Evolutionary conservation across 2,329 filamentous ascomycete genomes (phyloP), one percentile per base, ranked within the genome.

Genomic region (Aspergillus phoenicis): DNA sequence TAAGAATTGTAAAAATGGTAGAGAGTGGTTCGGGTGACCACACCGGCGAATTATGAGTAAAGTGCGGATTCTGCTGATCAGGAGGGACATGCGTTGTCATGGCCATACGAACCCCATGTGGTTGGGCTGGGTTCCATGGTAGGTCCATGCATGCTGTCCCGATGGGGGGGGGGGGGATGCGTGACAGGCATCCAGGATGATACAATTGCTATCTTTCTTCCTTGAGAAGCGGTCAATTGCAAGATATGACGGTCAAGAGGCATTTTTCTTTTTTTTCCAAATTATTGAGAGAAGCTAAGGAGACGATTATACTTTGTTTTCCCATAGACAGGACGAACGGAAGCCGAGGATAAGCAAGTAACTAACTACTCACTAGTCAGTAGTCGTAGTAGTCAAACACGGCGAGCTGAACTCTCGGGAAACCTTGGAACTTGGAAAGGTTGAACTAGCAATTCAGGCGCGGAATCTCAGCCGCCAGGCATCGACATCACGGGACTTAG

Each of bases 401-500:
- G 22, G 26, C 51, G 8, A 8, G 33, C 22, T n/a, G 52, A 54
- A 24, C 33, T 11, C 22, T 54, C 22, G 41, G 22, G 10, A 45
- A 45, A 45, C 41, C 41, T 45, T 24, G 38, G 38, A 41, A 41
- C 38, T 26, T 26, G 33, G 33, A 36, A 51, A 30, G 28, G 20
- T 24, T n/a, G 26, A 5, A n/a, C 15, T 30, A 13, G 48, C 17
- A 22, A 28, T 20, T n/a, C 20, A 58, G 54, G 52, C 39, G 41
- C 52, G 33, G 56, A 64, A 64, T 49, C 52, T 54, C 54, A 28
- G 58, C 60, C 64, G 33, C 57, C 60, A 66, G 63, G 65, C 62
- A 63, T 58, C 57, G 22, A 57, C 20, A 41, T 72, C 70, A 71
- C 69, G 68, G 63, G 68, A 71, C 63, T 67, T 70, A 67, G 73